A percentile compares a stretch with the other conserved stretches of the same genome.
Evolutionary conservation across 352 stramenopile genomes (phyloP).

Genomic region (Pythium periplocum): DNA sequence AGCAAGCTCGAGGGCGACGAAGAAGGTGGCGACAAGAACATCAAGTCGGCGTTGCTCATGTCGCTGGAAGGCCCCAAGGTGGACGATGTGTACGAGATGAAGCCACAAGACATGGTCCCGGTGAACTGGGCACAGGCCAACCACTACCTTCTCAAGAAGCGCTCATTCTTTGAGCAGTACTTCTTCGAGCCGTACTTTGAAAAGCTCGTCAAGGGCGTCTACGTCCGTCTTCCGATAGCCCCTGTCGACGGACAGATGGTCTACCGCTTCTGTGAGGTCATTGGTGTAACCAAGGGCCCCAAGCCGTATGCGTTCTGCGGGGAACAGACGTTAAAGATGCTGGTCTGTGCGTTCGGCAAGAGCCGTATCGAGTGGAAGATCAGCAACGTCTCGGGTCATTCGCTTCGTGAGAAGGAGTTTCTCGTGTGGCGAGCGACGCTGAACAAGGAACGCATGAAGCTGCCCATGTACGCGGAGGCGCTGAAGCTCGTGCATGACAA

Average conservation of each 20-base stretch:
- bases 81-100: conserved; percentile 35
- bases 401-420: conserved; percentile 72
- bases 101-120: conserved; percentile 61
- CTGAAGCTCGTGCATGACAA: conserved; percentile 60
- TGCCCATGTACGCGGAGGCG: conserved; percentile 68
- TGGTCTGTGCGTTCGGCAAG: conserved; percentile 79
- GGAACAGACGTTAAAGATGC: conserved; percentile 59
- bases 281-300: conserved; percentile 52
- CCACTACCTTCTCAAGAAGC: conserved; percentile 69
- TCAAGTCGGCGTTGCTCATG: conserved; percentile 24
- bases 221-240: conserved; percentile 66
- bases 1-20: conserved; percentile 16
- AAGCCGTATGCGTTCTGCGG: conserved; percentile 68
- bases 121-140: conserved; percentile 75
- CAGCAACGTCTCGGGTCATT: conserved; percentile 64
- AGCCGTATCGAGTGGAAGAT: conserved; percentile 73
- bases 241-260: conserved; percentile 73
- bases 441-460: conserved; percentile 72
- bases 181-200: conserved; percentile 86
- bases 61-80: conserved; percentile 28
- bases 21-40: conserved; percentile 14
- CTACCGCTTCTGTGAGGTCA: conserved; percentile 81
- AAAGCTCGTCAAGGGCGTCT: conserved; percentile 69
- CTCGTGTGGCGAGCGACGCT: conserved; percentile 72
- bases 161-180: conserved; percentile 79